Evolutionary conservation across 768 basidiomycete species (phyloP).

Genomic region (Naganishia vishniacii): DNA sequence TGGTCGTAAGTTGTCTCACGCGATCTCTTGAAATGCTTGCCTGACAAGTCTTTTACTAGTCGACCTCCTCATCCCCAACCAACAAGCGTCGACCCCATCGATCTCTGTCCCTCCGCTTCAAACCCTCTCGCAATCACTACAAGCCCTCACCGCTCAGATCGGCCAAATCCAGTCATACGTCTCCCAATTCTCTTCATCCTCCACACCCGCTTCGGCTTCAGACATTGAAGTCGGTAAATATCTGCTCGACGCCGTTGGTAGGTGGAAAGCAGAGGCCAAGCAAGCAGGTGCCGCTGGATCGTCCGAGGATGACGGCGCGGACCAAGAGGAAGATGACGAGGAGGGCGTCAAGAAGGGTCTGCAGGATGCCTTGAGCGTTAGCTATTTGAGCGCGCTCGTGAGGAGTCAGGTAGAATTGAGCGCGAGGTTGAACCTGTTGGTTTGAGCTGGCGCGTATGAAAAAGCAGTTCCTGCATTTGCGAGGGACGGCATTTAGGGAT

Average conservation of each 20-base stretch:
- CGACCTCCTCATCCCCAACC: slow-evolving; percentile 57
- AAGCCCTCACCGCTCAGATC: slow-evolving; percentile 67
- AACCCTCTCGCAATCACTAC: slow-evolving; percentile 67
- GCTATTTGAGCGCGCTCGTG: slow-evolving; percentile 87
- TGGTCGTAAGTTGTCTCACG: slow-evolving; percentile 59
- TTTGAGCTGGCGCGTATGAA: background rate
- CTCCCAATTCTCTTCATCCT: slow-evolving; percentile 69
- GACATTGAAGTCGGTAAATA: slow-evolving; percentile 84
- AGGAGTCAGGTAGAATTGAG: slow-evolving; percentile 90
- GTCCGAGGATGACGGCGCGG: slow-evolving; percentile 53
- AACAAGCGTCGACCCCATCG: slow-evolving; percentile 33
- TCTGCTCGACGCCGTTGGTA: slow-evolving; percentile 67
- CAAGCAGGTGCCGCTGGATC: slow-evolving; percentile 15
- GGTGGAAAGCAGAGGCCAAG: slow-evolving; percentile 37
- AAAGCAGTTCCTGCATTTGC: background rate
- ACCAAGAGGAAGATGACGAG: slow-evolving; percentile 58
- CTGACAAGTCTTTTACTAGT: slow-evolving; percentile 54
- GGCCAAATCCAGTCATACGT: slow-evolving; percentile 82
- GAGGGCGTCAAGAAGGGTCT: slow-evolving; percentile 45
- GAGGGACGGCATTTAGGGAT: background rate
- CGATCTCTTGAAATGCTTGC: slow-evolving; percentile 10
- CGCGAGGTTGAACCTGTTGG: slow-evolving; percentile 70
- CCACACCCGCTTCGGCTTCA: slow-evolving; percentile 55
- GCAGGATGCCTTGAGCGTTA: slow-evolving; percentile 88
- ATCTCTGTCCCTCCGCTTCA: slow-evolving; percentile 62